phyloP scores from a whole-genome alignment of 805 yeast species.

The Phaffomyces opuntiae region DNA sequence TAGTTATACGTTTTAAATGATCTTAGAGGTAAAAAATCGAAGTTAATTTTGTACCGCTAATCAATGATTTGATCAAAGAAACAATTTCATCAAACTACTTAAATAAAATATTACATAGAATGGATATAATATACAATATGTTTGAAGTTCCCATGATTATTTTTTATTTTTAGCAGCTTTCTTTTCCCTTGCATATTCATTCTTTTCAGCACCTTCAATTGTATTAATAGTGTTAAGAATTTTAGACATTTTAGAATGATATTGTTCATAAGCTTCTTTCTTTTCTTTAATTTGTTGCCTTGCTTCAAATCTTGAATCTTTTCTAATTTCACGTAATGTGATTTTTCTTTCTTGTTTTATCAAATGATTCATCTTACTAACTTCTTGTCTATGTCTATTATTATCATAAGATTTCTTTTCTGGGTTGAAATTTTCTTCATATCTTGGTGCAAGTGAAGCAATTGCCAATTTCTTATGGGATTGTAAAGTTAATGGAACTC shows the following conservation, averaged over 20 bases:
- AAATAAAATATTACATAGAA: too few species aligned
- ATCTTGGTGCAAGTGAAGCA: conserved; percentile 80
- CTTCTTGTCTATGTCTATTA: conserved; percentile 73
- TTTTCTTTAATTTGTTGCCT: conserved; percentile 77
- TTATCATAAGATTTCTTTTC: conserved; percentile 89
- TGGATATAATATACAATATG: not conserved
- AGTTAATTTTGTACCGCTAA: too few species aligned
- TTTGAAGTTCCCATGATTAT: conserved; percentile 6
- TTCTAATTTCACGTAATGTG: conserved; percentile 83
- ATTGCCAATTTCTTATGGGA: conserved; percentile 79
- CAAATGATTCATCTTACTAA: conserved; percentile 74
- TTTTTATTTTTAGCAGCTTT: conserved; percentile 48
- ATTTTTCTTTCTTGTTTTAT: conserved; percentile 88
- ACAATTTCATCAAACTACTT: too few species aligned
- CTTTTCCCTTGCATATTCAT: conserved; percentile 84
- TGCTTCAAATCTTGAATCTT: conserved; percentile 80
- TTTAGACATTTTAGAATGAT: conserved; percentile 84
- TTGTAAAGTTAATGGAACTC: conserved; percentile 74
- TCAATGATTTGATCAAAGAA: too few species aligned
- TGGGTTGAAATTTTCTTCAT: conserved; percentile 93
- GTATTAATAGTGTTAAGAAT: conserved; percentile 84
- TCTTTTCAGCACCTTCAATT: conserved; percentile 92
- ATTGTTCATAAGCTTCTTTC: conserved; percentile 65
- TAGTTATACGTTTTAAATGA: too few species aligned
- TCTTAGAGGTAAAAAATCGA: too few species aligned